Conservation (phyloP, 169 alveolate species). For the Miamiensis avidus region DNA sequence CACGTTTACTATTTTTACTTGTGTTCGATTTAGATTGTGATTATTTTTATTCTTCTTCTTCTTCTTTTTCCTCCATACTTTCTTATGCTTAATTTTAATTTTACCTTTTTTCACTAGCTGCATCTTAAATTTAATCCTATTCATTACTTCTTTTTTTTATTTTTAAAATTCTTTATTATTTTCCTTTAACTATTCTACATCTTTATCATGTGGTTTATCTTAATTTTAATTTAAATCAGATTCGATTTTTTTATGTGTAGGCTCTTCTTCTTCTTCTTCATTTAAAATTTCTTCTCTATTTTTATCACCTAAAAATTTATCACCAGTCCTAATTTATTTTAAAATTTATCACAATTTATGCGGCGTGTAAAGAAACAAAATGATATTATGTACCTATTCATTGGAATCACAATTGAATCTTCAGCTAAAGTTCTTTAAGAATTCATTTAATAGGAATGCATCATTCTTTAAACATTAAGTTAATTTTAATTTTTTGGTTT, state of each 20-base stretch:
- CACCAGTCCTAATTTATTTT: too few species aligned
- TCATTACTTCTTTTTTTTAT: neutral
- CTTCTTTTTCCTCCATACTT: neutral
- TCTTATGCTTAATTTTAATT: neutral
- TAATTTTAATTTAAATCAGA: neutral
- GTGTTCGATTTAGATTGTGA: neutral
- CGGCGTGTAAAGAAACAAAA: too few species aligned
- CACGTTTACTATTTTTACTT: neutral
- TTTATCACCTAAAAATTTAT: too few species aligned
- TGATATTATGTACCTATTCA: too few species aligned
- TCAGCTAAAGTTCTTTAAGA: too few species aligned
- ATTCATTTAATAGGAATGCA: neutral
- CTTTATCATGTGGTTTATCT: neutral
- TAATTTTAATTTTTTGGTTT: neutral
- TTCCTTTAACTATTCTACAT: neutral
- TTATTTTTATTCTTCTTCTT: neutral
- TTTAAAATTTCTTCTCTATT: too few species aligned
- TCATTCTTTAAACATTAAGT: neutral
- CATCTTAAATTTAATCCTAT: too few species aligned
- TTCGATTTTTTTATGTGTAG: neutral
- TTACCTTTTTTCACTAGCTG: too few species aligned
- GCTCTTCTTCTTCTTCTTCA: neutral
- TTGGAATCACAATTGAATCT: too few species aligned
- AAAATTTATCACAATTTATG: too few species aligned
- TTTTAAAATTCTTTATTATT: too few species aligned